A percentile compares a stretch with the other conserved stretches of the same genome.
Evolutionary conservation across 495 filamentous ascomycete species (phyloP).

Genomic region (Penicillium canariense): DNA sequence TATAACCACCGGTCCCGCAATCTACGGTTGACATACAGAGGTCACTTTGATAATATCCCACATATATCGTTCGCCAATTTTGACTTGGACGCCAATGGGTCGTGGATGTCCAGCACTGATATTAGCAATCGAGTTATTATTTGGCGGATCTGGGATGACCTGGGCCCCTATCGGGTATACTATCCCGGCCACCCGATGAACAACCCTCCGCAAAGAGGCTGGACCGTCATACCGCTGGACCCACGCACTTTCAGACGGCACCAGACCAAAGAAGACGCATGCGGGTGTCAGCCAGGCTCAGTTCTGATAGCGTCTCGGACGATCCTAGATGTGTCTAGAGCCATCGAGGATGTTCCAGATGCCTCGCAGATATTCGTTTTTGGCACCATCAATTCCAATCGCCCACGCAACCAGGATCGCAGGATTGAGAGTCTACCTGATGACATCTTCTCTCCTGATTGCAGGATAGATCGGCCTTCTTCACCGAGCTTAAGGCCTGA

Average conservation of each 20-base stretch:
- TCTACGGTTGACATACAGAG: constrained; percentile 40
- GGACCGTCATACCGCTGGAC: constrained; percentile 52
- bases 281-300: constrained; percentile 39
- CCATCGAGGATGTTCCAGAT: constrained; percentile 24
- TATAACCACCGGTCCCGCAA: constrained; percentile 37
- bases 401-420: background rate
- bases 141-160: constrained; percentile 61
- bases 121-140: constrained; percentile 64
- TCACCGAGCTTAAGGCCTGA: background rate
- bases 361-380: constrained; percentile 21
- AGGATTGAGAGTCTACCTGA: constrained; percentile 10
- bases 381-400: background rate
- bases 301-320: constrained; percentile 13
- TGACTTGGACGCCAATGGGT: constrained; percentile 58
- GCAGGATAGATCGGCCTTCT: constrained; percentile 13
- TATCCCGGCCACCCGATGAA: constrained; percentile 26
- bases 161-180: constrained; percentile 29
- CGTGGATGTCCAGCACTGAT: constrained; percentile 71
- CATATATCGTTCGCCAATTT: constrained; percentile 69
- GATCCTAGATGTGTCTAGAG: constrained; percentile 33
- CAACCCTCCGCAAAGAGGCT: constrained; percentile 33
- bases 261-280: constrained; percentile 36
- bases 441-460: constrained; percentile 34
- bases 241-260: constrained; percentile 44
- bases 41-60: constrained; percentile 69